A percentile compares a stretch with the other conserved stretches of the same genome.
These are phyloP conservation scores for Crithidia mellificae DNA, from an alignment of 208 protist species.

Conservation along the genomic window DNA sequence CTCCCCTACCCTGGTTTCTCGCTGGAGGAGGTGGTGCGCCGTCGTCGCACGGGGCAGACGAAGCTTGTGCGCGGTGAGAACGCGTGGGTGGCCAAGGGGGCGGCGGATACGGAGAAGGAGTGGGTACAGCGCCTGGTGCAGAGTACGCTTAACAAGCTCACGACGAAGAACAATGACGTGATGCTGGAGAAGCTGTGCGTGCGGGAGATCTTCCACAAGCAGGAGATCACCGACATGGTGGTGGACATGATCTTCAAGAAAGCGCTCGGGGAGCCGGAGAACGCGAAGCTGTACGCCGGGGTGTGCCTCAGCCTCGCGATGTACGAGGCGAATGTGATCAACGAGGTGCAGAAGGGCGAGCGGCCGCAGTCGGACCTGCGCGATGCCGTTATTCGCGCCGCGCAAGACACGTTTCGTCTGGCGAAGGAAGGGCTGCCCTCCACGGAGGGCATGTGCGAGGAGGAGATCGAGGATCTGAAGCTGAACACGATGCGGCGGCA, in stretches of 20 bases:
- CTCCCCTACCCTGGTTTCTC: conserved; percentile 86
- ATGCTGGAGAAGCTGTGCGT: conserved; percentile 68
- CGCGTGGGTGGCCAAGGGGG: conserved; percentile 74
- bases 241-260: conserved; percentile 82
- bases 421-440: conserved; percentile 21
- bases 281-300: conserved; percentile 77
- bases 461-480: conserved; percentile 63
- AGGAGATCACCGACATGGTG: conserved; percentile 58
- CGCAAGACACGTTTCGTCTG: conserved; percentile 68
- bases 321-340: conserved; percentile 66
- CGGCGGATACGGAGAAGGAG: conserved; percentile 76
- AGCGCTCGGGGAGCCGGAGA: conserved; percentile 85
- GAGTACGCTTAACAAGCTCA: conserved; percentile 86
- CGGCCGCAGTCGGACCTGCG: conserved; percentile 71
- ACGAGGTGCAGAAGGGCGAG: conserved; percentile 16
- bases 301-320: conserved; percentile 78
- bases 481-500: conserved; percentile 82
- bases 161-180: conserved; percentile 64
- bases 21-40: conserved; percentile 79
- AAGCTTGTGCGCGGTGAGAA: conserved; percentile 84
- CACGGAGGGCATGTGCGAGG: conserved; percentile 44
- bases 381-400: conserved; percentile 61
- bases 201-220: conserved; percentile 62
- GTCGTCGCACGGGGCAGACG: conserved; percentile 51
- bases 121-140: conserved; percentile 80